Evolutionary conservation across 306 rosid genomes (phyloP), one percentile per base, ranked within the genome.

Genomic region (Vigna mungo): DNA sequence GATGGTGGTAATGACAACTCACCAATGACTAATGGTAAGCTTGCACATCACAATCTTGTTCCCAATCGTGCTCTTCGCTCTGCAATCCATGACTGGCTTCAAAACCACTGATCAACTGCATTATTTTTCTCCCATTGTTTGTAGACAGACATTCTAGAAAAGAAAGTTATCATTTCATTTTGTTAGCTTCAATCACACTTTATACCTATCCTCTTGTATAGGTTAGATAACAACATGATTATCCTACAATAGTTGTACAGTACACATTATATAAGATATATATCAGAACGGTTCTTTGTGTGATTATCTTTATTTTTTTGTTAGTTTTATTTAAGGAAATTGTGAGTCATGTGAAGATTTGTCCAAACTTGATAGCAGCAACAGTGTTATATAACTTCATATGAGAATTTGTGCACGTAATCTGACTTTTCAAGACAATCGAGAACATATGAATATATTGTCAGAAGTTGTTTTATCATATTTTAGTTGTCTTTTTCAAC

Each of bases 81-180:
- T 9, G 99, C 92, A 17, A 88, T 95, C 76, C 94, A 86, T 62
- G 97, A 92, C 60, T 95, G 99, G 99, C 90, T 86, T 61, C 97
- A 95, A 73, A 83, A 54, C 52, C 88, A 74, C 51, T 90, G 88
- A 91, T 36, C 75, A 68, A 61, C 51, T 25, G 46, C 49, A 39
- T 61, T 7, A 32, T 17, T 54, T 75, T 53, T 63, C 71, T 68
- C 3, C 62, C 59, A 6, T 54, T 82, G 58, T 85, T 83, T 75
- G 82, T 41, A 67, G 7, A 16, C 65, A 67, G 7, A 16, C 65
- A 59, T 82, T 75, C 27, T 78, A 75, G 80, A 59, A 54, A 52
- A 58, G 39, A 32, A 32, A 71, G 61, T 32, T 71, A 13, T 47
- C 64, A 7, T 51, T 61, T 15, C 70, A 74, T 25, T 21, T 43